Conservation (phyloP, 176 grass and related monocot genomes). For the Neostapfia colusana region DNA sequence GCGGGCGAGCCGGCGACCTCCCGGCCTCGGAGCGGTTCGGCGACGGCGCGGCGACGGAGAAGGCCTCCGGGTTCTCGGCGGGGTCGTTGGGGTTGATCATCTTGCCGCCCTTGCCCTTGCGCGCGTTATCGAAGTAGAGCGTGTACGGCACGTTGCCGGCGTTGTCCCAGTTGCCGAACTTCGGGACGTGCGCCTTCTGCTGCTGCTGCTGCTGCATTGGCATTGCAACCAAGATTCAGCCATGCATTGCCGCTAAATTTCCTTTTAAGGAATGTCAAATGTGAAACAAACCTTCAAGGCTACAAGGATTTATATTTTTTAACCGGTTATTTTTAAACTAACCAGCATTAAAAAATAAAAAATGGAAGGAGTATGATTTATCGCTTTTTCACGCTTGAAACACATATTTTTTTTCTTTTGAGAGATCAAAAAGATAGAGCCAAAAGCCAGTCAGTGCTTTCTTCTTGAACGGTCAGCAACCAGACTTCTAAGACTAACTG, state of each 20-base stretch:
- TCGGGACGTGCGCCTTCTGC: conserved; percentile 54
- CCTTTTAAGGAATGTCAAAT: too few relatives aligned
- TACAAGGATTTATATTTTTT: not conserved
- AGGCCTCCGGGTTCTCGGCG: conserved; percentile 73
- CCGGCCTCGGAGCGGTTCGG: conserved; percentile 31
- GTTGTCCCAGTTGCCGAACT: conserved; percentile 82
- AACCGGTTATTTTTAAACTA: too few relatives aligned
- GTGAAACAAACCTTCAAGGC: not conserved
- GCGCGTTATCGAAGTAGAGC: conserved; percentile 71
- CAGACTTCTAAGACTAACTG: not conserved
- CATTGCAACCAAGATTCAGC: not conserved
- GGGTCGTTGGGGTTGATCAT: conserved; percentile 85
- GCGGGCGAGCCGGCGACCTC: not conserved
- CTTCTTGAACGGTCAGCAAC: not conserved
- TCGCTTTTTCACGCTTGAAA: not conserved
- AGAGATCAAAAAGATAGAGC: not conserved
- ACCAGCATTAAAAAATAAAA: too few relatives aligned
- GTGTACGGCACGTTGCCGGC: conserved; percentile 74
- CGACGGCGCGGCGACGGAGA: conserved; percentile 41
- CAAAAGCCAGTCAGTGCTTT: not conserved
- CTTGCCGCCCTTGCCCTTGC: conserved; percentile 65
- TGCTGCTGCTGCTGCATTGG: conserved; percentile 51
- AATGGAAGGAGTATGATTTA: too few relatives aligned
- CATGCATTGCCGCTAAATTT: not conserved
- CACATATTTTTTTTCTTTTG: not conserved